These are phyloP conservation scores for Suhomyces choctaworum DNA, from an alignment of 1,139 yeast species.

Conservation along the genomic window DNA sequence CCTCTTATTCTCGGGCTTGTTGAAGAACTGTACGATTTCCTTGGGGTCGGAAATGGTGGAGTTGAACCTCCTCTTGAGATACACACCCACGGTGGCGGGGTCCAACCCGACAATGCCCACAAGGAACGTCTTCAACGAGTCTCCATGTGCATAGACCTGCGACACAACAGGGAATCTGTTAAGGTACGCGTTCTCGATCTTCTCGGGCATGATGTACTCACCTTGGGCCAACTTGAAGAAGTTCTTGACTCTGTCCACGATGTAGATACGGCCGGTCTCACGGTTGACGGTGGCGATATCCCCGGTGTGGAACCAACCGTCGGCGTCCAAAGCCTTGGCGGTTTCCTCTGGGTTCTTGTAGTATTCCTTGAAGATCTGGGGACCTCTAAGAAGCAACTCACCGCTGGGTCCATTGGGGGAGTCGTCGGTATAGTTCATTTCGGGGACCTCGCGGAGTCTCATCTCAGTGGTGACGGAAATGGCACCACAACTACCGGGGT, in stretches of 20 bases:
- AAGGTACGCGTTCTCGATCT: slow-evolving; percentile 65
- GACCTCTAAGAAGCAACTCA: slow-evolving; percentile 42
- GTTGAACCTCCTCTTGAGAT: slow-evolving; percentile 16
- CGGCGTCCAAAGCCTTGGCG: slow-evolving; percentile 24
- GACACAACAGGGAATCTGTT: slow-evolving; percentile 52
- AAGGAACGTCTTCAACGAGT: slow-evolving; percentile 16
- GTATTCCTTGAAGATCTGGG: slow-evolving; percentile 39
- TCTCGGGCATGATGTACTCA: slow-evolving; percentile 79
- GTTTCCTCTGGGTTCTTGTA: slow-evolving; percentile 44
- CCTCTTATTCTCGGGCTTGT: slow-evolving; percentile 29
- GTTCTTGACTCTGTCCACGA: slow-evolving; percentile 77
- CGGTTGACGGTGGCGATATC: slow-evolving; percentile 63
- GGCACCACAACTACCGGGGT: slow-evolving; percentile 46
- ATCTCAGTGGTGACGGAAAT: slow-evolving; percentile 36
- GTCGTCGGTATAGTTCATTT: slow-evolving; percentile 34
- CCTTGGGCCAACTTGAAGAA: slow-evolving; percentile 83
- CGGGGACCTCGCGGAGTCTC: slow-evolving; percentile 39
- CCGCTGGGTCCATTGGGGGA: slow-evolving; percentile 44
- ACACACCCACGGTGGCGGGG: slow-evolving; percentile 17
- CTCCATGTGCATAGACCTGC: slow-evolving; percentile 54
- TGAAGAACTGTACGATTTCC: slow-evolving; percentile 31
- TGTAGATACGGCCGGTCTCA: slow-evolving; percentile 45
- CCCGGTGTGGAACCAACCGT: slow-evolving; percentile 71
- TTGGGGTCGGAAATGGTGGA: slow-evolving; percentile 18
- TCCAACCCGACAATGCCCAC: slow-evolving; percentile 54